Percentiles rank a stretch among this genome's conserved stretches.
Conservation (phyloP, 2,329 filamentous ascomycete species). For the Camptophora hylomeconis region DNA sequence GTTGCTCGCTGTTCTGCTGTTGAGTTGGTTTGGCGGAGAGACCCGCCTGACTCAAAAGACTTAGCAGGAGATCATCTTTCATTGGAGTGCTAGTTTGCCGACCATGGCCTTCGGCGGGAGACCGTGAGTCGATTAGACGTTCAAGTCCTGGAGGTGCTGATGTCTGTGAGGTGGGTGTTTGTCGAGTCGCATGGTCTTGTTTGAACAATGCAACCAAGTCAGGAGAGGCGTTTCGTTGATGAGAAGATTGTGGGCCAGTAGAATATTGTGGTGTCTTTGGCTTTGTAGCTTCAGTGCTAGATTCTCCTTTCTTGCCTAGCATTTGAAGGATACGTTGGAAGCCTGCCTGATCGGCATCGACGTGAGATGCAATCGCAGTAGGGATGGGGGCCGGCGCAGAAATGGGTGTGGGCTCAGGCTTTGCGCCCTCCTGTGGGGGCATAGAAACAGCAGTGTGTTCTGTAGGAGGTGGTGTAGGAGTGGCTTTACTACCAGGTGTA, state of each 20-base stretch:
- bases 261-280: constrained; percentile 1
- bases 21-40: constrained; percentile 12
- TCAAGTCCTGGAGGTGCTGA: constrained; percentile 5
- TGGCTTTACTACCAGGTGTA: constrained; percentile 5
- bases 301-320: constrained; percentile 46
- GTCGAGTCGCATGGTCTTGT: too few species aligned
- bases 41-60: constrained; percentile 14
- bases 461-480: constrained; percentile 29
- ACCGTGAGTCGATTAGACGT: constrained; percentile 8
- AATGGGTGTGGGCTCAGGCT: constrained; percentile 11
- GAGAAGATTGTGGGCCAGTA: not conserved
- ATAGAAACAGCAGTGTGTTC: too few species aligned
- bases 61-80: constrained; percentile 15
- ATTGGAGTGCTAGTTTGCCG: constrained; percentile 11
- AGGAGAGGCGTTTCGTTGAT: too few species aligned
- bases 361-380: constrained; percentile 17
- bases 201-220: too few species aligned
- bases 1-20: constrained; percentile 5
- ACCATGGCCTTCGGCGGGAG: constrained; percentile 8
- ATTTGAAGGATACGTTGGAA: constrained; percentile 75
- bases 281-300: constrained; percentile 28
- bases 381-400: constrained; percentile 14
- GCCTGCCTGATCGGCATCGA: constrained; percentile 65
- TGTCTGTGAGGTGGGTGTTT: not conserved
- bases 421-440: constrained; percentile 10